These are phyloP conservation scores for Zizania latifolia DNA, from an alignment of 176 grass and related monocot species.

Conservation along the genomic window DNA sequence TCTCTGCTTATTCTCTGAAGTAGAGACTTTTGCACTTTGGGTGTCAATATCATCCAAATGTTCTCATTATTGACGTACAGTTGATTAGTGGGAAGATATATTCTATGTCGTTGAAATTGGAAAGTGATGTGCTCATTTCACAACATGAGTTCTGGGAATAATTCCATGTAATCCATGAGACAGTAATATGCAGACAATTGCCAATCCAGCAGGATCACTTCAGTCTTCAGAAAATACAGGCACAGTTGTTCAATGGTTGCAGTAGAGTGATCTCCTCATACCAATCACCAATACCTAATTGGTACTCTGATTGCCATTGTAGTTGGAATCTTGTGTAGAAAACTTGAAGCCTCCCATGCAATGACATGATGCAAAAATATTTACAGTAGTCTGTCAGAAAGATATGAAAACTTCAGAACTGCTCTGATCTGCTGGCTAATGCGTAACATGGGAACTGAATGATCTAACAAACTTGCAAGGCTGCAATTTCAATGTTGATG, in stretches of 20 bases:
- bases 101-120: conserved; percentile 8
- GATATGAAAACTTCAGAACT: conserved; percentile 3
- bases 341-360: conserved; percentile 24
- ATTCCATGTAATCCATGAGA: not conserved
- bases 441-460: not conserved
- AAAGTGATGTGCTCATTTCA: not conserved
- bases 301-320: conserved; percentile 3
- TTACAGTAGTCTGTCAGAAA: not conserved
- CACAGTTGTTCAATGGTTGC: conserved; percentile 20
- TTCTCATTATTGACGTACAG: not conserved
- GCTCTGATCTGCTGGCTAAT: not conserved
- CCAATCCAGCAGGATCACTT: conserved; percentile 12
- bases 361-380: conserved; percentile 9
- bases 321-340: conserved; percentile 17
- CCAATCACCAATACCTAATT: conserved; percentile 30
- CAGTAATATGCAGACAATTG: not conserved
- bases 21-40: not conserved
- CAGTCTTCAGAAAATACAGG: conserved; percentile 17
- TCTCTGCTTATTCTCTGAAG: not conserved
- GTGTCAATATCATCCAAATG: not conserved
- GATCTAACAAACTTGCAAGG: not conserved
- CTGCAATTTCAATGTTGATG: not conserved
- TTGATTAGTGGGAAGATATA: conserved; percentile 16
- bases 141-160: not conserved
- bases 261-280: conserved; percentile 16